Percentiles rank a stretch among this genome's conserved stretches.
Evolutionary conservation across 768 basidiomycete species (phyloP).

Genomic region (Pulveroboletus sp.): DNA sequence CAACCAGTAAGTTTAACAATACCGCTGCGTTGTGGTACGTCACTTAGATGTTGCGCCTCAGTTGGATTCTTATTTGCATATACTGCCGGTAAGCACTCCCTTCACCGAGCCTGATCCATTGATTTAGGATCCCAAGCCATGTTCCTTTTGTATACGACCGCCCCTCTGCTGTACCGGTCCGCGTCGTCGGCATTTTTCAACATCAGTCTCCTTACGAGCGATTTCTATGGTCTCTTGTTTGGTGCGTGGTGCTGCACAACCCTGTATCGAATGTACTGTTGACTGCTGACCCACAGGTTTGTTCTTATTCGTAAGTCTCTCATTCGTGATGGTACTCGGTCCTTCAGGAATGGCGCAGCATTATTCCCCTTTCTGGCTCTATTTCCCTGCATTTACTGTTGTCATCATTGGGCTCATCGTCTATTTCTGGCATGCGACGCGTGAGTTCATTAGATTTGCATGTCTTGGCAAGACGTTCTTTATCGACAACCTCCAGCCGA

Average conservation of each 20-base stretch:
- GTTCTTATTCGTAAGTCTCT: conserved; percentile 46
- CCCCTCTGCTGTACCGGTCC: conserved; percentile 80
- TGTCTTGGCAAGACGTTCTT: conserved; percentile 4
- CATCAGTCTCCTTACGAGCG: conserved; percentile 78
- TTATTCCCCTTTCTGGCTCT: conserved; percentile 81
- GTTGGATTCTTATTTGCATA: conserved; percentile 52
- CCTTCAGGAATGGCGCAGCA: conserved; percentile 44
- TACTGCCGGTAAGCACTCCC: conserved; percentile 33
- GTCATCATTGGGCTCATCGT: conserved; percentile 69
- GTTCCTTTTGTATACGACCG: conserved; percentile 81
- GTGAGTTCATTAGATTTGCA: conserved; percentile 42
- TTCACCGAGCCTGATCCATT: background rate
- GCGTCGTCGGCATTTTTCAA: conserved; percentile 86
- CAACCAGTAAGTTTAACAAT: conserved; percentile 53
- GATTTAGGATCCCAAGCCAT: conserved; percentile 46
- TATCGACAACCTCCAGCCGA: conserved; percentile 45
- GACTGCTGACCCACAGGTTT: conserved; percentile 31
- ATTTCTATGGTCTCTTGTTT: conserved; percentile 84
- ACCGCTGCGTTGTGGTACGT: conserved; percentile 7
- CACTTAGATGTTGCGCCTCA: conserved; percentile 16
- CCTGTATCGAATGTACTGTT: conserved; percentile 1
- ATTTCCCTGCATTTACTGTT: conserved; percentile 74
- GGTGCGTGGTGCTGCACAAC: conserved; percentile 28
- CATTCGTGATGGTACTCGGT: background rate
- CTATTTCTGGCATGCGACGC: conserved; percentile 84